Percentiles rank a stretch among this genome's conserved stretches.
Conservation (phyloP, 2,329 filamentous ascomycete genomes). For the Bipolaris victoriae region DNA sequence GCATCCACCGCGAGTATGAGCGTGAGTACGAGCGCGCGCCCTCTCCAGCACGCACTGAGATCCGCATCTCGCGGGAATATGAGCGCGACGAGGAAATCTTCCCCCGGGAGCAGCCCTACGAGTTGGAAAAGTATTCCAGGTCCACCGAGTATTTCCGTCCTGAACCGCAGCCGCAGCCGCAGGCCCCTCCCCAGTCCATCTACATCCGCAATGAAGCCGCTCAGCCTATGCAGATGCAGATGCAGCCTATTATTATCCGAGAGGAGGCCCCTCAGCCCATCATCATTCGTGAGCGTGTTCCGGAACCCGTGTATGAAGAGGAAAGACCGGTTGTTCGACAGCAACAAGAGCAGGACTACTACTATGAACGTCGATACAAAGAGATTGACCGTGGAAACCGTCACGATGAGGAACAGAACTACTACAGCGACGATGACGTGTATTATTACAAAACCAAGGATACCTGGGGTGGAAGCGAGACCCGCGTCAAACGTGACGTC, state of each 20-base stretch:
- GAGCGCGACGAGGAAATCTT: slow-evolving; percentile 41
- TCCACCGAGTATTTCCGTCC: slow-evolving; percentile 60
- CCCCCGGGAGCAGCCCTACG: slow-evolving; percentile 40
- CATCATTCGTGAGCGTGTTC: slow-evolving; percentile 52
- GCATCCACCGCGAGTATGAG: slow-evolving; percentile 58
- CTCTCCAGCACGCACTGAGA: slow-evolving; percentile 52
- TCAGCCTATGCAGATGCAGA: slow-evolving; percentile 53
- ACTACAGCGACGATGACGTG: slow-evolving; percentile 67
- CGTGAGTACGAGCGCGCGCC: slow-evolving; percentile 49
- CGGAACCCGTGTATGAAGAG: slow-evolving; percentile 65
- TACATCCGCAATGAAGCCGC: slow-evolving; percentile 58
- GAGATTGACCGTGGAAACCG: slow-evolving; percentile 59
- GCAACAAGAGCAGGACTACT: slow-evolving; percentile 64
- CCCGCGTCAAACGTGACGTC: slow-evolving; percentile 62
- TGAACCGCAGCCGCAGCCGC: slow-evolving; percentile 41
- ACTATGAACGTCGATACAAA: slow-evolving; percentile 63
- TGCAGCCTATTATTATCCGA: slow-evolving; percentile 55
- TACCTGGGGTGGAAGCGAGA: slow-evolving; percentile 51
- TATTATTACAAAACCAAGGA: slow-evolving; percentile 63
- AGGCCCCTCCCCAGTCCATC: slow-evolving; percentile 49
- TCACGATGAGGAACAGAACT: slow-evolving; percentile 52
- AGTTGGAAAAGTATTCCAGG: slow-evolving; percentile 59
- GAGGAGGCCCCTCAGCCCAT: slow-evolving; percentile 51
- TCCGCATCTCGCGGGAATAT: slow-evolving; percentile 41
- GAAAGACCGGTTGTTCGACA: slow-evolving; percentile 55